Evolutionary conservation across 2,329 filamentous ascomycete genomes (phyloP).

Genomic region (Byssoonygena ceratinophila): DNA sequence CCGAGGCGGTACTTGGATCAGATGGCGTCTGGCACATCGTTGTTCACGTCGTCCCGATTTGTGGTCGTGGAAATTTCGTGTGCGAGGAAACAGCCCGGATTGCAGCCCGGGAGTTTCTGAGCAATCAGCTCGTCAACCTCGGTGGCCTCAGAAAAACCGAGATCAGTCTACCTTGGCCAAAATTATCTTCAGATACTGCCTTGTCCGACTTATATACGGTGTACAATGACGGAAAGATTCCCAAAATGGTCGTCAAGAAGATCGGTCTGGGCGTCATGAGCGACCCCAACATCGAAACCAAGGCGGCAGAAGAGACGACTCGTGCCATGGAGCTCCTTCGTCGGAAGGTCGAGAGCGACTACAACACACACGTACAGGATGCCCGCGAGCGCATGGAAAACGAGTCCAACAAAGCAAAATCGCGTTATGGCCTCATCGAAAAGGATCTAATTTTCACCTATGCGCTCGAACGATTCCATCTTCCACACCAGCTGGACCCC

Average conservation of each 20-base stretch:
- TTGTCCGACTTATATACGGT: constrained; percentile 8
- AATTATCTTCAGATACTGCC: constrained; percentile 11
- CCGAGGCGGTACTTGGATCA: constrained; percentile 14
- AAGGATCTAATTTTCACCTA: background rate
- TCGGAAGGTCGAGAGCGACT: constrained; percentile 2
- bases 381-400: background rate
- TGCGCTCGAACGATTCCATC: background rate
- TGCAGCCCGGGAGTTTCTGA: constrained; percentile 17
- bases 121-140: constrained; percentile 1
- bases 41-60: constrained; percentile 21
- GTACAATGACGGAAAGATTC: constrained; percentile 10
- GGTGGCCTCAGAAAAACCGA: background rate
- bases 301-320: constrained; percentile 3
- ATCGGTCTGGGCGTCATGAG: constrained; percentile 12
- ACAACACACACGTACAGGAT: background rate
- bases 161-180: constrained; percentile 12
- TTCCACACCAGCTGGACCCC: background rate
- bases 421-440: background rate
- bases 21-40: constrained; percentile 18
- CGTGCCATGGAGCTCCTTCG: constrained; percentile 12
- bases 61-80: constrained; percentile 11
- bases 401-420: background rate
- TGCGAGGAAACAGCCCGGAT: constrained; percentile 19
- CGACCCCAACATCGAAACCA: background rate
- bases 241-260: constrained; percentile 13